These are phyloP conservation scores for Fusarium musae DNA, from an alignment of 2,329 filamentous ascomycete species.

Conservation along the genomic window DNA sequence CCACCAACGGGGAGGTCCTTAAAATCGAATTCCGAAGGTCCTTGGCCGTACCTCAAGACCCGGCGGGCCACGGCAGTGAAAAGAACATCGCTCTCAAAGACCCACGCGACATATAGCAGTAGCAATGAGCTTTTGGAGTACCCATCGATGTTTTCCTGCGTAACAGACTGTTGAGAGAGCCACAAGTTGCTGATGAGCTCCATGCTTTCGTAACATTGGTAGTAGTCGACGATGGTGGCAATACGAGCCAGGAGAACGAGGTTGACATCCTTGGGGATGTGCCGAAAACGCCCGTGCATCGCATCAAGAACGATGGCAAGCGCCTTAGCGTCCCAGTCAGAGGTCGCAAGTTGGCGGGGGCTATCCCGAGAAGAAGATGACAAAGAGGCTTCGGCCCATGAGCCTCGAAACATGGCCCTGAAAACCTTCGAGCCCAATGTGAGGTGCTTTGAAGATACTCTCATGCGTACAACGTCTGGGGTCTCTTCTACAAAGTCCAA, in stretches of 20 bases:
- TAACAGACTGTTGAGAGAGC: not conserved
- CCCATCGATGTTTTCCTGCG: fast-evolving
- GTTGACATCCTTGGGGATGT: not conserved
- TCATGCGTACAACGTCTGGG: fast-evolving
- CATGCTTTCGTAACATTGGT: not conserved
- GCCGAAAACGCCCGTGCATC: not conserved
- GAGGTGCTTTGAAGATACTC: fast-evolving
- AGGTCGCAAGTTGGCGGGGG: not conserved
- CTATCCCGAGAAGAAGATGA: too few species aligned
- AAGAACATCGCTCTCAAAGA: not conserved
- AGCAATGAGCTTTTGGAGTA: not conserved
- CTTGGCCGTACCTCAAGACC: too few species aligned
- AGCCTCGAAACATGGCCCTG: not conserved
- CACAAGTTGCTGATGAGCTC: not conserved
- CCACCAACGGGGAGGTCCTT: not conserved
- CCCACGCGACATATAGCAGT: not conserved
- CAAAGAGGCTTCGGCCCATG: not conserved
- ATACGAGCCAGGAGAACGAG: not conserved
- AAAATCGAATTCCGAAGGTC: fast-evolving
- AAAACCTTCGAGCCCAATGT: fast-evolving
- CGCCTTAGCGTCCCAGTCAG: not conserved
- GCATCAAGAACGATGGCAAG: not conserved
- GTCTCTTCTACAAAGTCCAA: not conserved
- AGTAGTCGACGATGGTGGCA: conserved; percentile 16
- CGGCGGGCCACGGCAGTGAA: too few species aligned